These are phyloP conservation scores for Blumeria graminis DNA, from an alignment of 2,329 filamentous ascomycete species.

Conservation along the genomic window DNA sequence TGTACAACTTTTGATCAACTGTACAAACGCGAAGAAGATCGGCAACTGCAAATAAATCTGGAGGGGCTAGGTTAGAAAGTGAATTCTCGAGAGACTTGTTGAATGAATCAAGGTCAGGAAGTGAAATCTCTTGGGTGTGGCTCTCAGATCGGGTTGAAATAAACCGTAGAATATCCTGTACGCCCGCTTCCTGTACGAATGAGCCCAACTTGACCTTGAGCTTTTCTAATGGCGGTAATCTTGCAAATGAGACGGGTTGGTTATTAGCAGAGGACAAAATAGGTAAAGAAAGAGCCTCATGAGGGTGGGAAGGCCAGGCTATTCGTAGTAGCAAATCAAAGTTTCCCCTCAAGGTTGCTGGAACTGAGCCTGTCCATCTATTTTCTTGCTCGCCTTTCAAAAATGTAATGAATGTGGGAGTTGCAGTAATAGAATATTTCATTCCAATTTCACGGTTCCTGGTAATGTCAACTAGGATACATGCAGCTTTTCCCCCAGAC, in stretches of 20 bases:
- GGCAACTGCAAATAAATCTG: conserved; percentile 55
- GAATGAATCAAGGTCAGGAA: conserved; percentile 48
- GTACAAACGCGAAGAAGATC: conserved; percentile 64
- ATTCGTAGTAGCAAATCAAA: conserved; percentile 51
- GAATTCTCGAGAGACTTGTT: conserved; percentile 33
- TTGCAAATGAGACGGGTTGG: conserved; percentile 44
- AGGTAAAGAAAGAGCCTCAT: conserved; percentile 46
- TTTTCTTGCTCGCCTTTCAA: conserved; percentile 51
- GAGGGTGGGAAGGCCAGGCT: conserved; percentile 52
- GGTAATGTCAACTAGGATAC: conserved; percentile 68
- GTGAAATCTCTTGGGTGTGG: conserved; percentile 36
- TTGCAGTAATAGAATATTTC: conserved; percentile 46
- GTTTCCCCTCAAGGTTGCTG: conserved; percentile 41
- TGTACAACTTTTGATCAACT: conserved; percentile 53
- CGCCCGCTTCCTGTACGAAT: conserved; percentile 29
- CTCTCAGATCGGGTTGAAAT: conserved; percentile 34
- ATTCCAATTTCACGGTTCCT: conserved; percentile 36
- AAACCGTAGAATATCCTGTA: conserved; percentile 45
- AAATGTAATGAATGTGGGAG: conserved; percentile 77
- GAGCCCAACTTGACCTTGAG: conserved; percentile 54
- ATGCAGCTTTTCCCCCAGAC: conserved; percentile 36
- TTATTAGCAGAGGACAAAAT: conserved; percentile 38
- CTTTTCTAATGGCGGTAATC: conserved; percentile 63
- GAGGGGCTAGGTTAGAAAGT: conserved; percentile 30
- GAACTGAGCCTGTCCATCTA: conserved; percentile 59